Evolutionary conservation across 176 grass and related monocot species (phyloP).

Genomic region (Ensete glaucum): DNA sequence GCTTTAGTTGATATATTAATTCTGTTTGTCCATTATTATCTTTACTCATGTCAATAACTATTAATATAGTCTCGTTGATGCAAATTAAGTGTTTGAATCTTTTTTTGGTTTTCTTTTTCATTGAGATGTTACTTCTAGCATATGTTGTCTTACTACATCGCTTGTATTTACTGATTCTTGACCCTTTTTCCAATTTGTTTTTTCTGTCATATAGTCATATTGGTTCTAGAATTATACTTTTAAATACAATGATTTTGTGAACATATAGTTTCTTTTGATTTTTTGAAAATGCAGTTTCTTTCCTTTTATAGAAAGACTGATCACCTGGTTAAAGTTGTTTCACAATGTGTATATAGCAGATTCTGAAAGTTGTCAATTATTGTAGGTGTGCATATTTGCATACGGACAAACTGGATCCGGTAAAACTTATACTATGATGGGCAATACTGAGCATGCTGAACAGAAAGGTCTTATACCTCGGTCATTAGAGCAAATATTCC

Average conservation of each 20-base stretch:
- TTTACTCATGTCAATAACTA: background rate
- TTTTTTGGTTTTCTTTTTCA: background rate
- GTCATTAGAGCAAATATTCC: conserved; percentile 83
- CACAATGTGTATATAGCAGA: background rate
- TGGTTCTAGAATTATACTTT: too few relatives aligned
- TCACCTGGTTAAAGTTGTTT: background rate
- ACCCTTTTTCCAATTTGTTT: too few relatives aligned
- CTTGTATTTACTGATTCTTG: too few relatives aligned
- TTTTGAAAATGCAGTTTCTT: background rate
- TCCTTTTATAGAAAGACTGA: background rate
- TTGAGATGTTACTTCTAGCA: background rate
- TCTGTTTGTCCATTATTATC: background rate
- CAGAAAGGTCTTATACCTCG: conserved; percentile 78
- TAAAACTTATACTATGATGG: conserved; percentile 94
- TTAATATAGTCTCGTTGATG: background rate
- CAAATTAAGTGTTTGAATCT: background rate
- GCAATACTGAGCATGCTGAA: conserved; percentile 29
- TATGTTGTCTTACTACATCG: too few relatives aligned
- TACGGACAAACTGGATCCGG: conserved; percentile 95
- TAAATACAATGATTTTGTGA: too few relatives aligned
- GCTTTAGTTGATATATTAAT: background rate
- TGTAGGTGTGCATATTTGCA: conserved; percentile 93
- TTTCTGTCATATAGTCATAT: too few relatives aligned
- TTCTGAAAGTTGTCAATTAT: background rate
- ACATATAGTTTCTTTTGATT: too few relatives aligned